Conservation (phyloP, 1,139 yeast genomes). For the Debaryomycetaceae sp. region DNA sequence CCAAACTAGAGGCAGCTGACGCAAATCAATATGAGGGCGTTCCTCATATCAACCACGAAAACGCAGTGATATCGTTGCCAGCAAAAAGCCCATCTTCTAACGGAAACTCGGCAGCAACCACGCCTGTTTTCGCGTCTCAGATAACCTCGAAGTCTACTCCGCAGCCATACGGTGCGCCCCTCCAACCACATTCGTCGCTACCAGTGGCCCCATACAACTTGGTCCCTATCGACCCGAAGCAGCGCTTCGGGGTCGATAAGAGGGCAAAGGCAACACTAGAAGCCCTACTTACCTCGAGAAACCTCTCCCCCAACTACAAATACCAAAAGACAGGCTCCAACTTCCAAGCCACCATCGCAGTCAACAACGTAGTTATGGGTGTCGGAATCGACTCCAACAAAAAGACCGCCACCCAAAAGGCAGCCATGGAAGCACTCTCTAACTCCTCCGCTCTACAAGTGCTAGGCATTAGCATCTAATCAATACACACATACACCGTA, state of each 20-base stretch:
- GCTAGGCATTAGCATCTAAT: constrained; percentile 12
- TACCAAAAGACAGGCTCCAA: constrained; percentile 16
- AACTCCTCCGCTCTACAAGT: constrained; percentile 15
- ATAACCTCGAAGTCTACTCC: constrained; percentile 3
- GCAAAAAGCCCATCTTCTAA: background rate
- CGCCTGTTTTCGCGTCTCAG: background rate
- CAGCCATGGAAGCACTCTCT: constrained; percentile 28
- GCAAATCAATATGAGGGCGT: background rate
- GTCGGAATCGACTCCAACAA: constrained; percentile 28
- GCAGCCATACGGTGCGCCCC: constrained; percentile 9
- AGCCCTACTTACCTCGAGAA: constrained; percentile 21
- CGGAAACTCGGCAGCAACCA: background rate
- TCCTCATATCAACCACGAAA: background rate
- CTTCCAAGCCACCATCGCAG: constrained; percentile 17
- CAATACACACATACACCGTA: constrained; percentile 1
- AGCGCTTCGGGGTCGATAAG: constrained; percentile 13
- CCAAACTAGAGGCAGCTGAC: constrained; percentile 5
- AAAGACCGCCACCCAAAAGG: constrained; percentile 28
- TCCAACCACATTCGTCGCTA: constrained; percentile 5
- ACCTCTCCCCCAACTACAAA: constrained; percentile 20
- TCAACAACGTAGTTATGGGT: constrained; percentile 29
- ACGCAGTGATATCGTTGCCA: background rate
- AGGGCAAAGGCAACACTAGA: constrained; percentile 25
- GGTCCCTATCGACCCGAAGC: constrained; percentile 1
- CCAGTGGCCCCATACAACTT: constrained; percentile 5